Base-by-base conservation (phyloP, 2,329 filamentous ascomycete genomes). In the Claviceps sp. region DNA sequence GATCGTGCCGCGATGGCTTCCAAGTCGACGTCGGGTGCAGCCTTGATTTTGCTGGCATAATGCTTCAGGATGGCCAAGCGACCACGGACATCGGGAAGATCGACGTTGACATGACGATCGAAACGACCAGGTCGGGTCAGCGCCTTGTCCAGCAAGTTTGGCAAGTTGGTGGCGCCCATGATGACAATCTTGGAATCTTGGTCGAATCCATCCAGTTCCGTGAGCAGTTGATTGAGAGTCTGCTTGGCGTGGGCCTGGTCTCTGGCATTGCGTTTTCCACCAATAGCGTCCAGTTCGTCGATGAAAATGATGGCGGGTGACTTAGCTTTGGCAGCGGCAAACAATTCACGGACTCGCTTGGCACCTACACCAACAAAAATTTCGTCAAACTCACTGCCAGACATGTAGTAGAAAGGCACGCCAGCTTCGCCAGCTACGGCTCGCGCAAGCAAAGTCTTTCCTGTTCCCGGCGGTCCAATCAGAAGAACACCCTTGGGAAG, bases 371-470 rank as follows among this genome's bases (percentile, higher is more conserved):
- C 93, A 39, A 98, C 94, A 63, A 96, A 98, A 50, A 98, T 85
- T 69, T 98, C 93, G 63, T 98, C 93, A 64, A 98, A 98, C 67
- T 98, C 93, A 54, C 89, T 95, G 49, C 93, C 93, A 63, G 93
- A 98, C 91, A 98, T 97, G 77, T 96, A 98, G 77, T 97, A 98
- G 77, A 98, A 98, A 1, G 93, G 93, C 17, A 98, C 93, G 52
- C 91, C 93, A 51, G 93, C 90, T 72, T 98, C 93, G 50, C 93
- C 93, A 47, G 93, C 93, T 55, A 98, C 93, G 52, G 93, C 94
- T 62, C 93, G 85, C 56, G 93, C 93, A 55, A 98, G 80, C 42
- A 98, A 80, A 13, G 93, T 98, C 73, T 98, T 98, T 71, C 93
- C 93, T 55, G 93, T 98, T 72, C 93, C 93, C 50, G 93, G 93